Evolutionary conservation across 2,329 filamentous ascomycete species (phyloP).

Genomic region (Diaporthe velutina): DNA sequence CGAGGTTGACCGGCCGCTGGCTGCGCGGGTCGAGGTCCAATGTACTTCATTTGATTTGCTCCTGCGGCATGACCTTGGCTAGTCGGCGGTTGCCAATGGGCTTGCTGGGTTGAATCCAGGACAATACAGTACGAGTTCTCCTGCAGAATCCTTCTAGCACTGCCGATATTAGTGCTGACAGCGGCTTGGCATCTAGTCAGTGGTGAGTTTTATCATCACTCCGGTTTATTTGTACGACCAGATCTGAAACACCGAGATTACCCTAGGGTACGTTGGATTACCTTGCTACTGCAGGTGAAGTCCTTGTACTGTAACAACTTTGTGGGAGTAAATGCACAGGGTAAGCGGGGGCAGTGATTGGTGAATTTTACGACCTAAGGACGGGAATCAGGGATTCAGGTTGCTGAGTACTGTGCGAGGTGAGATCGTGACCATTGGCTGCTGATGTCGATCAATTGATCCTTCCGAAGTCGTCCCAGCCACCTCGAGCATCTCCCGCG

Average conservation of each 20-base stretch:
- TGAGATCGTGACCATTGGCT: background rate
- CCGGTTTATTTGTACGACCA: background rate
- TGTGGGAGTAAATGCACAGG: background rate
- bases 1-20: background rate
- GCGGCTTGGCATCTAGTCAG: too few species aligned
- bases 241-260: background rate
- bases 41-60: background rate
- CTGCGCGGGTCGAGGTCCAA: background rate
- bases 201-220: background rate
- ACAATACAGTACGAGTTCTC: background rate
- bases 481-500: background rate
- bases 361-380: background rate
- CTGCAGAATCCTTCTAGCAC: constrained; percentile 13
- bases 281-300: too few species aligned
- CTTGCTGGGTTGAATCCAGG: background rate
- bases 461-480: background rate
- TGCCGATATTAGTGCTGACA: background rate
- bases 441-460: constrained; percentile 9
- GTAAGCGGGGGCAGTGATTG: background rate
- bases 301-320: background rate
- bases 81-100: background rate
- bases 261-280: background rate
- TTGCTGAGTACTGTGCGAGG: constrained; percentile 1
- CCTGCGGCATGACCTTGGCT: background rate
- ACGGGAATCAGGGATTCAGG: background rate